Conservation (phyloP, 1,284 basidiomycete species). For the Malassezia dermatis region DNA sequence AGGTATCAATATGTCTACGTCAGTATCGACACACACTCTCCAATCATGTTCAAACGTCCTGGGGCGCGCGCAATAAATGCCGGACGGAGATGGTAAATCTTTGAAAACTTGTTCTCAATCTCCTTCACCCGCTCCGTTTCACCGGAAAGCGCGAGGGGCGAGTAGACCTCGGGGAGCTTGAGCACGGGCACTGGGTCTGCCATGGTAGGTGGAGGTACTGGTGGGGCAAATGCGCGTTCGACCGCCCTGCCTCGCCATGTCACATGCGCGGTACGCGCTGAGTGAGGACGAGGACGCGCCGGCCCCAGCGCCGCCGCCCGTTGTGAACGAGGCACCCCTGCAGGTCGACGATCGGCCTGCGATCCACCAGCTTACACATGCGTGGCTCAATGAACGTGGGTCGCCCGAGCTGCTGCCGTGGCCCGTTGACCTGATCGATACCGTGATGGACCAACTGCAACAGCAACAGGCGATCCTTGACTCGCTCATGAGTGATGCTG, state of each 20-base stretch:
- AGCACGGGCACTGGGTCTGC: conserved; percentile 36
- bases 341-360: neutral
- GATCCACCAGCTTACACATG: conserved; percentile 11
- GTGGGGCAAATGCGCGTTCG: neutral
- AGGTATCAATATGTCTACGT: conserved; percentile 35
- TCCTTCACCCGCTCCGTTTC: conserved; percentile 29
- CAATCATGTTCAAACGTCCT: conserved; percentile 44
- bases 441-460: conserved; percentile 22
- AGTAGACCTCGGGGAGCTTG: conserved; percentile 33
- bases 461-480: conserved; percentile 36
- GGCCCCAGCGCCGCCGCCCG: neutral
- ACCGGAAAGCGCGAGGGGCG: conserved; percentile 20
- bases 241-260: neutral
- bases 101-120: conserved; percentile 23
- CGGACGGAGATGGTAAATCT: conserved; percentile 18
- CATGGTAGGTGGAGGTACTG: neutral
- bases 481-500: conserved; percentile 13
- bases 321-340: neutral
- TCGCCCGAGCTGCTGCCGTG: conserved; percentile 17
- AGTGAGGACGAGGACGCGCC: conserved; percentile 10
- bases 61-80: conserved; percentile 44
- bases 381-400: conserved; percentile 19
- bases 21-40: conserved; percentile 26
- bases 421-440: conserved; percentile 12
- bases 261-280: conserved; percentile 13